Conservation (phyloP, 139 green algal species). For the Choricystis sp. region DNA sequence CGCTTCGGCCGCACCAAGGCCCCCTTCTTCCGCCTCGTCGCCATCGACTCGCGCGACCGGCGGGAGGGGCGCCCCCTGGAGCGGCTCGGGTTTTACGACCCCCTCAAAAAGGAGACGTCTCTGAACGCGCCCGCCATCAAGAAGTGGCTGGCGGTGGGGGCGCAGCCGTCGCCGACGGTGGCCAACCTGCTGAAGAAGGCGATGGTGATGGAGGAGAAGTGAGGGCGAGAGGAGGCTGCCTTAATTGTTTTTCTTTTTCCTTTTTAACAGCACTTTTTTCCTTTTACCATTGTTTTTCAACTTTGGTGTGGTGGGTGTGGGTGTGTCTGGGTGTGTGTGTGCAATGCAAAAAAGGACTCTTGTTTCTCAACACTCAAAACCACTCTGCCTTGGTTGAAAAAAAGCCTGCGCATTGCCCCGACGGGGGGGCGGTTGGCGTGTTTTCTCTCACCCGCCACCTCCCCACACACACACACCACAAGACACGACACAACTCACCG, state of each 20-base stretch:
- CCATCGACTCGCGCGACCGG: conserved; percentile 65
- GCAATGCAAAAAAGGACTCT: too few relatives aligned
- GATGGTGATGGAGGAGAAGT: conserved; percentile 22
- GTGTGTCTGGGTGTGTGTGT: too few relatives aligned
- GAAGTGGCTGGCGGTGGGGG: conserved; percentile 74
- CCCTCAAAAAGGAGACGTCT: conserved; percentile 74
- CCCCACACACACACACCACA: too few relatives aligned
- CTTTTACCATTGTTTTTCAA: too few relatives aligned
- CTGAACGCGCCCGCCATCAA: conserved; percentile 88
- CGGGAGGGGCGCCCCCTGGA: conserved; percentile 72
- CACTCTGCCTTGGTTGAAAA: too few relatives aligned
- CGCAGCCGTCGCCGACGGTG: conserved; percentile 75
- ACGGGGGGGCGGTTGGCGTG: too few relatives aligned
- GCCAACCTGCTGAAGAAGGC: conserved; percentile 65
- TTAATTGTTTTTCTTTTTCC: neutral
- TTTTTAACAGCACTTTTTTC: too few relatives aligned
- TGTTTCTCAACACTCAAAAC: too few relatives aligned
- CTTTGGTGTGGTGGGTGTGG: too few relatives aligned
- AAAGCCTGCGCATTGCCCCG: too few relatives aligned
- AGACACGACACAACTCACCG: too few relatives aligned
- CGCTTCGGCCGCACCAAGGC: conserved; percentile 72
- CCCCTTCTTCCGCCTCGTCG: conserved; percentile 79
- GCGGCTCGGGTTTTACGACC: conserved; percentile 77
- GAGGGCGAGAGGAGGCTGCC: neutral
- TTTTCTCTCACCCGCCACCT: too few relatives aligned